Base-by-base conservation (phyloP, 2,329 filamentous ascomycete species). In the Neocucurbitaria cava region DNA sequence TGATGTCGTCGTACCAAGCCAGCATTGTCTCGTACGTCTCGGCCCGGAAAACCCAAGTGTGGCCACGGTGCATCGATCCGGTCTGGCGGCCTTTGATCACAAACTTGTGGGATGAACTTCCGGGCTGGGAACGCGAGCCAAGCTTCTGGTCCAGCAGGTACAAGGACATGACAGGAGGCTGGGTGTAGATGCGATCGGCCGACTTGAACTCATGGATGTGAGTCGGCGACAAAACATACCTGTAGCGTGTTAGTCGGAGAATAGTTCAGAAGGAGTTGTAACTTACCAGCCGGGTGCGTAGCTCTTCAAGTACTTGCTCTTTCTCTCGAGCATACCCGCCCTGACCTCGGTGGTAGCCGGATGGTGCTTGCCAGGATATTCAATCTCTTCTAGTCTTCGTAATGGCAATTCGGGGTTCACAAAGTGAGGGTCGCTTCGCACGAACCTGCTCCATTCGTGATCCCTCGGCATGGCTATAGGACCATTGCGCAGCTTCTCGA, bases 201-300 rank as follows among this genome's bases (percentile, higher is more conserved):
- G 92, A 96, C 76, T 96, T 97, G 85, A 98, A 99, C 78, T 99
- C 95, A 79, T 99, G 95, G 20, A 99, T 84, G 77, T 99, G 95
- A 51, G 95, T 98, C 15, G 95, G 91, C 66, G 95, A 96, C 64
- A 99, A 82, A 43, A 98, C 92, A 76, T 97, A 97, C 91, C 91
- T 95, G 54, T 0, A 7, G 33, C 42, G 35, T 17, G 48, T 65
- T 49, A 69, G 64, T 42, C 10, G 30, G 4, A 3, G 15, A 23
- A 24, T 7, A 13, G 26, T 4, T 11, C 17, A 18, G 2, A 23
- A 40, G 24, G 10, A 5, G 10, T 3, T 3, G 11, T 15, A 36
- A 80, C 88, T 78, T 81, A 94, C 93, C 94, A 98, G 71, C 94
- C 94, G 23, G 92, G 90, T 7, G 93, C 95, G 76, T 97, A 97